Base-by-base conservation (phyloP, 495 filamentous ascomycete species). In the Penicillium salamii region DNA sequence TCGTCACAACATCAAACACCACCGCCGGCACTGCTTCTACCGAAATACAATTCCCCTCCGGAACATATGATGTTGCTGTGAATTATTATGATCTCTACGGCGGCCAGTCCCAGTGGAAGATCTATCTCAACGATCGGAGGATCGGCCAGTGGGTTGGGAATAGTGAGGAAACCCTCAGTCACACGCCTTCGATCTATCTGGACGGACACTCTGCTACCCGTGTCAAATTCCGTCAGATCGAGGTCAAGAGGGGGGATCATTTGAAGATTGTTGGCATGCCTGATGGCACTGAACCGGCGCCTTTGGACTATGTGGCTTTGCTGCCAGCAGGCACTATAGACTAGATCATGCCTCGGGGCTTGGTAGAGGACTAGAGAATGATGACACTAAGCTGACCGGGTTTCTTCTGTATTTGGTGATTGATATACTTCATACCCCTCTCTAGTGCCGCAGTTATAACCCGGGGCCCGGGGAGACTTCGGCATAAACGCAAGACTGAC, bases 231-330 rank as follows among this genome's bases (percentile, higher is more conserved):
- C 59, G 57, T 7, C 61, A 61, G 0, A 66, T 88, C 0, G 52
- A 69, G 36, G 63, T 86, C 12, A 58, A 57, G 18, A 74, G 74
- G 57, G 82, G 83, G 1, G 78, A 82, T 63, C 58, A 66, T 42
- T 50, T 87, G 53, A 84, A 77, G 59, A 78, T 88, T 60, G 72
- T 81, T 9, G 80, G 83, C 0, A 63, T 37, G 33, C 75, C 83
- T 7, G 69, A 86, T 65, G 83, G 83, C 0, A 62, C 68, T 31
- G 84, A 88, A 68, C 68, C 67, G 18, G 85, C 84, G 34, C 80
- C 83, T 34, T 37, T 89, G 57, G 85, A 89, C 65, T 89, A 88
- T 68, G 65, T 89, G 38, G 69, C 76, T 15, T 55, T 89, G 34
- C 56, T 88, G 37, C 84, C 85, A 0, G 49, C 65, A 12, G 83